Percentiles rank a stretch among this genome's conserved stretches.
Conservation (phyloP, 192 early-diverging fungal species). For the Podila horticola region DNA sequence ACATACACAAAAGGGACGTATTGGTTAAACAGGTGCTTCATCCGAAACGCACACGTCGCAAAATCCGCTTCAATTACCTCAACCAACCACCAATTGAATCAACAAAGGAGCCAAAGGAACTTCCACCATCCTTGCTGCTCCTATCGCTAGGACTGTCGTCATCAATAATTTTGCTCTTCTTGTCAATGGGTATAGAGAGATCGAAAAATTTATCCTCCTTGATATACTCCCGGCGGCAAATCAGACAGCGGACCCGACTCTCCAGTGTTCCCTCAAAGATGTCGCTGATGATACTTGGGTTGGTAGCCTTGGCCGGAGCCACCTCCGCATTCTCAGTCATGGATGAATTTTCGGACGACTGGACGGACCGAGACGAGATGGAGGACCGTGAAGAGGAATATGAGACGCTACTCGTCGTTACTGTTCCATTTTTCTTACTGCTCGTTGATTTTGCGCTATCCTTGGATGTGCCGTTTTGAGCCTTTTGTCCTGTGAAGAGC, state of each 20-base stretch:
- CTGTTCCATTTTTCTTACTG: constrained; percentile 6
- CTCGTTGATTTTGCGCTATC: not conserved
- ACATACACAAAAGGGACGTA: not conserved
- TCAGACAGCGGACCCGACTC: constrained; percentile 48
- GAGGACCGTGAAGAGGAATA: constrained; percentile 41
- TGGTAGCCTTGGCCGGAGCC: constrained; percentile 41
- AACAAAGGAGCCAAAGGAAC: constrained; percentile 29
- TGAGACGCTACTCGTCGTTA: constrained; percentile 29
- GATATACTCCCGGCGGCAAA: constrained; percentile 50
- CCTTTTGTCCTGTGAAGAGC: not conserved
- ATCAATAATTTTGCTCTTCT: constrained; percentile 51
- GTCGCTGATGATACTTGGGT: constrained; percentile 51
- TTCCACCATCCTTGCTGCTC: constrained; percentile 19
- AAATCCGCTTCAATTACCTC: constrained; percentile 21
- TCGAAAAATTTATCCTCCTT: constrained; percentile 59
- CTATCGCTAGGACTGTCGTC: constrained; percentile 24
- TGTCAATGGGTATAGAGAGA: constrained; percentile 53
- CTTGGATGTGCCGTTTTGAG: constrained; percentile 3
- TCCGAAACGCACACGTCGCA: not conserved
- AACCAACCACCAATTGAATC: constrained; percentile 43
- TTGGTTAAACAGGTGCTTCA: not conserved
- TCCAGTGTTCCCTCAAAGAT: constrained; percentile 53
- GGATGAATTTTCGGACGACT: constrained; percentile 37
- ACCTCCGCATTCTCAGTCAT: constrained; percentile 41
- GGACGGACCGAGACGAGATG: constrained; percentile 25